These are phyloP conservation scores for Trichoderma parareesei DNA, from an alignment of 495 filamentous ascomycete species.

Conservation along the genomic window DNA sequence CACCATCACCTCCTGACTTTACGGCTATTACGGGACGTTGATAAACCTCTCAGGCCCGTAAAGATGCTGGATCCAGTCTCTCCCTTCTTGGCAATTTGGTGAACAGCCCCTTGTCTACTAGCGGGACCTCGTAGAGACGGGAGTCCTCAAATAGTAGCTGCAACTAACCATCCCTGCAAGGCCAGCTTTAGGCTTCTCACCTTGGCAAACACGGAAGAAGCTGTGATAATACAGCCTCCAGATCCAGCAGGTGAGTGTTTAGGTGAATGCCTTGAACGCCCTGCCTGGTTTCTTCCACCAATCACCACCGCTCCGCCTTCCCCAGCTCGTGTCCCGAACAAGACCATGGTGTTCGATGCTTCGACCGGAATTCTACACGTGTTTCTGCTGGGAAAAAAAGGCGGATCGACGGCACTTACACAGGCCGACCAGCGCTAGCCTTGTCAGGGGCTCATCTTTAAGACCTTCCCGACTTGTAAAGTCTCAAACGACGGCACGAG, in stretches of 20 bases:
- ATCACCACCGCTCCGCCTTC: neutral
- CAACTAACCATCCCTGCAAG: neutral
- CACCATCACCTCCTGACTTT: no score
- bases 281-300: neutral
- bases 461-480: conserved; percentile 1
- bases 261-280: neutral
- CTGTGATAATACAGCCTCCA: neutral
- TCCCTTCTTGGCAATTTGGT: no score
- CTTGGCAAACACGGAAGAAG: neutral
- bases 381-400: neutral
- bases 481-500: conserved; percentile 2
- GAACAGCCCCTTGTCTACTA: neutral
- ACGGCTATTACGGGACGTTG: no score
- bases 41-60: no score
- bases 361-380: neutral
- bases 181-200: neutral
- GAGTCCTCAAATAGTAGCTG: no score
- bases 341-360: neutral
- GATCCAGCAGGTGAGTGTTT: neutral
- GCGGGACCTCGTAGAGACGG: neutral
- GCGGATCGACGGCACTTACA: neutral
- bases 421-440: neutral
- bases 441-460: neutral
- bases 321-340: neutral
- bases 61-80: no score